Base-by-base conservation (phyloP, 169 alveolate genomes). In the Eimeria sp. region DNA sequence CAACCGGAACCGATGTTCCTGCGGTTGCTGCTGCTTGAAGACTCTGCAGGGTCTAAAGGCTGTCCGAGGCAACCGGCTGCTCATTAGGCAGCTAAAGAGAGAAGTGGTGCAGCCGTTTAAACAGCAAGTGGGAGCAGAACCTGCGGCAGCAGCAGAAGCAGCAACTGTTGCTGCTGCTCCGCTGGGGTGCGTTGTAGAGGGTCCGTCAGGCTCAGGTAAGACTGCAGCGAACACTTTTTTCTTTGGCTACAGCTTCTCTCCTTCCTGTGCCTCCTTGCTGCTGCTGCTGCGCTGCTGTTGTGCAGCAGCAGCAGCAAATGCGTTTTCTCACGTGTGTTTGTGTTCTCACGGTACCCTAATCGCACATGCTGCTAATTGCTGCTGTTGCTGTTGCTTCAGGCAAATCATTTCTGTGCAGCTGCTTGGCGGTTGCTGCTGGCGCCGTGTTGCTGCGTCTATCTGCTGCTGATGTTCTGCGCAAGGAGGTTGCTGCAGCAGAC, bases 401-500 rank as follows among this genome's bases (percentile, higher is more conserved):
- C n/a, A 78, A 78, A 65, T 78, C 89, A 43, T 78, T 78, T 45
- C 7, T 78, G 57, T 54, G 61, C 61, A 14, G 61, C 61, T 54
- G 6, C 61, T 3, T 54, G 61, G 61, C 61, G 0, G 61, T 14
- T 54, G 61, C 61, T 54, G 61, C 61, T 54, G 89, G 89, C 89
- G 89, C 65, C 5, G 34, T 78, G 11, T 45, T 78, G 70, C 30
- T 78, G 65, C 89, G 89, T 43, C 70, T 78, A 11, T 78, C 89
- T 25, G 89, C 89, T 43, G 89, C 89, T 49, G 89, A 78, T 43
- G 11, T 78, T 3, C 65, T 78, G 65, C 61, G 89, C 6, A 78
- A 78, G 70, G 89, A 78, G 34, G 89, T 78, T 43, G 61, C 89
- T 43, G 89, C 65, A 47, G 89, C 67, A 78, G 89, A 78, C 34